Percentiles rank a stretch among this genome's conserved stretches.
phyloP scores from a whole-genome alignment of 108 stramenopile genomes.

The Thalassiosira profunda region DNA sequence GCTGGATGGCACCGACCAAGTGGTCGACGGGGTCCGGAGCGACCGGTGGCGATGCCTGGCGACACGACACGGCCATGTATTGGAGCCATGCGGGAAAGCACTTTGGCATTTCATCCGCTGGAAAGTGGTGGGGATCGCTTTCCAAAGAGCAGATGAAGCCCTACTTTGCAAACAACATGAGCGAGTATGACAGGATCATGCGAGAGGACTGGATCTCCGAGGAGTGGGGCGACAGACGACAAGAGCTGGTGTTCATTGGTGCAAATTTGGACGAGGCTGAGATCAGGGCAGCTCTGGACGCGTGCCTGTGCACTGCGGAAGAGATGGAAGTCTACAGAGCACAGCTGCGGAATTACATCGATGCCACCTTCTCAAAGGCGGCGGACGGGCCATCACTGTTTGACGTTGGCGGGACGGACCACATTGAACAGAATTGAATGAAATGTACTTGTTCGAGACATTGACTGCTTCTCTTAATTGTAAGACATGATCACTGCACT shows the following conservation, averaged over 20 bases:
- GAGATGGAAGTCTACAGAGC: conserved; percentile 75
- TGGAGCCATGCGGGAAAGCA: conserved; percentile 96
- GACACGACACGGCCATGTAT: conserved; percentile 96
- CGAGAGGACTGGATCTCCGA: conserved; percentile 86
- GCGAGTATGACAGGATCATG: conserved; percentile 82
- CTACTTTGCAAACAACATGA: conserved; percentile 60
- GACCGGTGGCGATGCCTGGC: conserved; percentile 68
- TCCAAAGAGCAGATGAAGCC: conserved; percentile 69
- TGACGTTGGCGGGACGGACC: conserved; percentile 49
- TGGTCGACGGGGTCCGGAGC: conserved; percentile 76
- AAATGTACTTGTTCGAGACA: too few relatives aligned
- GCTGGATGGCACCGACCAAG: conserved; percentile 93
- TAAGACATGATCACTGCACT: too few relatives aligned
- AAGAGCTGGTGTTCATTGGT: conserved; percentile 95
- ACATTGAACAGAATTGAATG: conserved; percentile 53
- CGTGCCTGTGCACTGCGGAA: conserved; percentile 67
- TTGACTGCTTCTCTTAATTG: too few relatives aligned
- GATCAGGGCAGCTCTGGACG: conserved; percentile 73
- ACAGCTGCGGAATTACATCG: conserved; percentile 53
- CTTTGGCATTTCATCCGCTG: conserved; percentile 86
- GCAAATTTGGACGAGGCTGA: conserved; percentile 58
- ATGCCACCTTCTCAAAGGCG: conserved; percentile 23
- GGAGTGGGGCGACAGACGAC: conserved; percentile 93
- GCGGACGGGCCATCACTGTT: conserved; percentile 44
- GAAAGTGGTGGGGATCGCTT: conserved; percentile 95